phyloP scores from a whole-genome alignment of 768 basidiomycete genomes.

The Hemileccinum rubropunctum region DNA sequence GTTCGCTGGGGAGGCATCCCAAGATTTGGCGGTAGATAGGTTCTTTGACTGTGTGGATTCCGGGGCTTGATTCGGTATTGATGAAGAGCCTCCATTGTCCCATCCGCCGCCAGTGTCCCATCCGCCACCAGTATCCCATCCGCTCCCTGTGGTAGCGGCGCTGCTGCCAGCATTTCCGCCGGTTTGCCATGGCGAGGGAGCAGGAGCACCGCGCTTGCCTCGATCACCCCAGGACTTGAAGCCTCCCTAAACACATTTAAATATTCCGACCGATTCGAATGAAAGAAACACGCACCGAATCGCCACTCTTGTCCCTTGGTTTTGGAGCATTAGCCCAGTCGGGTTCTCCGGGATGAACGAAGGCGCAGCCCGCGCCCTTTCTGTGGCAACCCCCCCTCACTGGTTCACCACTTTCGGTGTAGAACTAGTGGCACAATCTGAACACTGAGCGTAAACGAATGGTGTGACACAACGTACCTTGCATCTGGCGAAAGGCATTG shows the following conservation, averaged over 20 bases:
- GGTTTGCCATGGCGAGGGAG: not conserved
- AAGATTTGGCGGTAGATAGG: not conserved
- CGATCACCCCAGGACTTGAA: constrained; percentile 8
- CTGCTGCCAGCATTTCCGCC: not conserved
- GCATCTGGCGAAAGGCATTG: constrained; percentile 24
- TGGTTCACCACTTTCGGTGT: constrained; percentile 30
- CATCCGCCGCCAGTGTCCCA: constrained; percentile 13
- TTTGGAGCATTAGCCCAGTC: constrained; percentile 20
- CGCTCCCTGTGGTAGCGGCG: not conserved
- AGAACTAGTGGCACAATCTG: constrained; percentile 20
- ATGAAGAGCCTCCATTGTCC: not conserved
- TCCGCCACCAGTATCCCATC: constrained; percentile 9
- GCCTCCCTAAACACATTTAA: constrained; percentile 3
- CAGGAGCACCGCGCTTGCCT: not conserved
- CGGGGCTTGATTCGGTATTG: constrained; percentile 5
- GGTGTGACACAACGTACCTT: constrained; percentile 18
- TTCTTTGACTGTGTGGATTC: not conserved
- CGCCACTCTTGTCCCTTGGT: constrained; percentile 14
- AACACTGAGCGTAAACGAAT: constrained; percentile 6
- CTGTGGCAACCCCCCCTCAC: constrained; percentile 25
- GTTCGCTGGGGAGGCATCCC: not conserved
- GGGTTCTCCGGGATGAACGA: constrained; percentile 31
- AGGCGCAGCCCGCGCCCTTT: constrained; percentile 22
- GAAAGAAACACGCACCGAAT: constrained; percentile 14
- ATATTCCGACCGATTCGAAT: not conserved